A percentile compares a stretch with the other conserved stretches of the same genome.
Conservation (phyloP, 2,329 filamentous ascomycete species). For the Sclerotiophoma versabilis region DNA sequence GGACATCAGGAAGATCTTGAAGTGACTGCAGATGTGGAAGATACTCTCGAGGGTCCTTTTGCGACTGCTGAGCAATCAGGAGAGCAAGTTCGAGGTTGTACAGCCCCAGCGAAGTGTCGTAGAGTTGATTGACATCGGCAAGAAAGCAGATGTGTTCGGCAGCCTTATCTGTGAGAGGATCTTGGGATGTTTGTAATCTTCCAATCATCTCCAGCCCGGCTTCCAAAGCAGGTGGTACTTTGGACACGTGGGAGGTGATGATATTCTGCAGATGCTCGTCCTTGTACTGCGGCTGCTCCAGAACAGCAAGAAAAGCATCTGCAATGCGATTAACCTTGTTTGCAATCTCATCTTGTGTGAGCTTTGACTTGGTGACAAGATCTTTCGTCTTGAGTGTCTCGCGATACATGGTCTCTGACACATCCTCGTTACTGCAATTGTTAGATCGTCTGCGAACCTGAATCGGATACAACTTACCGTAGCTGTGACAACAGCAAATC, state of each 20-base stretch:
- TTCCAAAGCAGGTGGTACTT: slow-evolving; percentile 86
- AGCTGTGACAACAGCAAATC: slow-evolving; percentile 91
- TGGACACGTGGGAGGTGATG: slow-evolving; percentile 94
- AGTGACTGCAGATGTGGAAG: slow-evolving; percentile 91
- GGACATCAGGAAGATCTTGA: slow-evolving; percentile 73
- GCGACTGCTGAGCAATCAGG: slow-evolving; percentile 91
- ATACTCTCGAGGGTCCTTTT: slow-evolving; percentile 94
- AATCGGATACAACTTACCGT: slow-evolving; percentile 60
- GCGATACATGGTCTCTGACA: slow-evolving; percentile 90
- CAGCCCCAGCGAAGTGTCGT: slow-evolving; percentile 86
- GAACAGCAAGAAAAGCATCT: slow-evolving; percentile 76
- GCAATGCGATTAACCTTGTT: slow-evolving; percentile 88
- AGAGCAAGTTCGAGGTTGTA: slow-evolving; percentile 92
- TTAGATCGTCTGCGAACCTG: slow-evolving; percentile 7
- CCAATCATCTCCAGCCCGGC: slow-evolving; percentile 83
- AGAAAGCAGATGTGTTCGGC: slow-evolving; percentile 98
- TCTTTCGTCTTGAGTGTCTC: slow-evolving; percentile 70
- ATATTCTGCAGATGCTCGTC: slow-evolving; percentile 81
- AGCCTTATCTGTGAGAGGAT: slow-evolving; percentile 77
- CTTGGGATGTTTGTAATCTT: slow-evolving; percentile 63
- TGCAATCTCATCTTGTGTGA: slow-evolving; percentile 29
- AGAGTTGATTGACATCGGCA: slow-evolving; percentile 89
- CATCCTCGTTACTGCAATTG: slow-evolving; percentile 76
- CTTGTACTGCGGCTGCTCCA: slow-evolving; percentile 62
- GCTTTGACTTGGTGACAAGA: slow-evolving; percentile 23